These are phyloP conservation scores for Rossbeevera mucosa DNA, from an alignment of 768 basidiomycete species.

Conservation along the genomic window DNA sequence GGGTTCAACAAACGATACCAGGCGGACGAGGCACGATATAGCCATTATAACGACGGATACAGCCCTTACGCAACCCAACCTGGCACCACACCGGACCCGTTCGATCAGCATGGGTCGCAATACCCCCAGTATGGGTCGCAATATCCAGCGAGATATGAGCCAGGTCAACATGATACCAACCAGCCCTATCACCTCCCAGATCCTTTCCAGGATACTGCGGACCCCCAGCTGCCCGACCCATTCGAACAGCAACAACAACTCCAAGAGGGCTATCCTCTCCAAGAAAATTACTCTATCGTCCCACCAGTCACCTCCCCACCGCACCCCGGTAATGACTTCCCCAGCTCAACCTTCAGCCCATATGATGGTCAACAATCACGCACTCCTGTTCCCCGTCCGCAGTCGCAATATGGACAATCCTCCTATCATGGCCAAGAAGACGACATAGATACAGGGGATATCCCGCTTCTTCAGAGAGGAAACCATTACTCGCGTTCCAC, in stretches of 20 bases:
- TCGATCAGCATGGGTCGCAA: slow-evolving; percentile 37
- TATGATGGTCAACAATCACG: slow-evolving; percentile 17
- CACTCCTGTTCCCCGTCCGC: slow-evolving; percentile 23
- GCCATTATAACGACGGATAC: slow-evolving; percentile 67
- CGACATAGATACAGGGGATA: slow-evolving; percentile 55
- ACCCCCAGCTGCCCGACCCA: slow-evolving; percentile 16
- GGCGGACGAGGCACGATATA: slow-evolving; percentile 61
- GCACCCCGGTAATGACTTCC: slow-evolving; percentile 13
- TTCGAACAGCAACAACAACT: slow-evolving; percentile 24
- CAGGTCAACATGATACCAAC: slow-evolving; percentile 28
- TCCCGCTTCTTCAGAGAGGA: slow-evolving; percentile 58
- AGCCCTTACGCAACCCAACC: slow-evolving; percentile 41
- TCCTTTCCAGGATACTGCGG: slow-evolving; percentile 27
- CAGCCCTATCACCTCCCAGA: slow-evolving; percentile 39
- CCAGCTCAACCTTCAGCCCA: slow-evolving; percentile 18
- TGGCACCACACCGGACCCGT: slow-evolving; percentile 31
- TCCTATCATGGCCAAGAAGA: slow-evolving; percentile 42
- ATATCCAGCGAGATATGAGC: slow-evolving; percentile 32
- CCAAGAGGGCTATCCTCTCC: slow-evolving; percentile 16
- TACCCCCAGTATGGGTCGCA: slow-evolving; percentile 29
- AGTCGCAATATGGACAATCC: slow-evolving; percentile 20
- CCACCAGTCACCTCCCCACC: slow-evolving; percentile 20
- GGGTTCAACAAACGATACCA: slow-evolving; percentile 21
- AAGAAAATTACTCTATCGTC: slow-evolving; percentile 20
- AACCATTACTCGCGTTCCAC: slow-evolving; percentile 31